Percentiles rank a stretch among this genome's conserved stretches.
Conservation (phyloP, 257 asterid genomes). For the Ophiorrhiza pumila region DNA sequence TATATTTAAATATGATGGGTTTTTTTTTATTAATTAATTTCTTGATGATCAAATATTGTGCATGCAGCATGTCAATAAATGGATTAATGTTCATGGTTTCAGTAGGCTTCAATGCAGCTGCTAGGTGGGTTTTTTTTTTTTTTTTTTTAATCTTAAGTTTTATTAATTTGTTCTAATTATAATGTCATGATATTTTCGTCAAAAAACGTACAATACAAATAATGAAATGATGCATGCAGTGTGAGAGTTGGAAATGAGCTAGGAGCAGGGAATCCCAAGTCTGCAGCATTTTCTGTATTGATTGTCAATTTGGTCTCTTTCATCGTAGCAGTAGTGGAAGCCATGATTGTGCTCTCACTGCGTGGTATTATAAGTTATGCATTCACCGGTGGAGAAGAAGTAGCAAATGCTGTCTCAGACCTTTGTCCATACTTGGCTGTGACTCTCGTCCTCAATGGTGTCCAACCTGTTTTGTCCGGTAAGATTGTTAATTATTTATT, state of each 20-base stretch:
- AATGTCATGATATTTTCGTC: too few relatives aligned
- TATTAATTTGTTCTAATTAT: too few relatives aligned
- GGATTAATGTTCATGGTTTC: constrained; percentile 37
- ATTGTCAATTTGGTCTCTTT: neutral
- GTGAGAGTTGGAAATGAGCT: constrained; percentile 6
- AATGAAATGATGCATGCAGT: neutral
- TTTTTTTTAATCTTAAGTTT: too few relatives aligned
- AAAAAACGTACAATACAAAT: too few relatives aligned
- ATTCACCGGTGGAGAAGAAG: constrained; percentile 13
- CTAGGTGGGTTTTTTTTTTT: constrained; percentile 21
- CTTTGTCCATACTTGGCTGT: constrained; percentile 7
- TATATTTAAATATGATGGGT: neutral
- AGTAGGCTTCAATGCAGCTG: constrained; percentile 44
- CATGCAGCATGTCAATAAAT: constrained; percentile 34
- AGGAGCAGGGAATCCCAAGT: constrained; percentile 12
- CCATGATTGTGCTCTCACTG: neutral
- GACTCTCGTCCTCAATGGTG: constrained; percentile 7
- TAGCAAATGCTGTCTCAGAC: constrained; percentile 12
- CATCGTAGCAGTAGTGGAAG: constrained; percentile 1
- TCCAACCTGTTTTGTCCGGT: constrained; percentile 18
- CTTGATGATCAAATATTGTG: too few relatives aligned
- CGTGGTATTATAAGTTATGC: constrained; percentile 6
- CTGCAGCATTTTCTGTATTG: constrained; percentile 14
- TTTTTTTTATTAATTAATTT: too few relatives aligned
- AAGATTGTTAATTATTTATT: too few relatives aligned